Evolutionary conservation across 1,284 basidiomycete genomes (phyloP), one percentile per base, ranked within the genome.

Genomic region (Cryptococcus hybrid): DNA sequence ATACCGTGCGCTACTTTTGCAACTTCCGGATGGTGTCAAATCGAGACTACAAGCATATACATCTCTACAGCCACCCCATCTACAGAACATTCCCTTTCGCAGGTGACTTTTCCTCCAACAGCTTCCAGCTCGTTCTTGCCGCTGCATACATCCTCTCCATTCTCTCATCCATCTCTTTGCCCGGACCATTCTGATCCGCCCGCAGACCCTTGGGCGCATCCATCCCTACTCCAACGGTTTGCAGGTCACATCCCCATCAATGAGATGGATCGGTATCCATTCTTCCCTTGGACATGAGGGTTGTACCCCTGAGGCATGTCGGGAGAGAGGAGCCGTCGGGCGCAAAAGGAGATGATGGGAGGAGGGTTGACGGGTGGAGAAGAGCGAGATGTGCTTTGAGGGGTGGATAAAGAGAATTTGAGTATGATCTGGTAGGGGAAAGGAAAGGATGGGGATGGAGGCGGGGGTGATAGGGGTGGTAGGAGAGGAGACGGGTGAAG

Each of bases 81-180:
- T 53, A 59, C 39, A 56, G 18, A 13, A 36, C 36, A 52, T 49
- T 38, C 1, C 50, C 50, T 12, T 5, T 52, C 7, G 35, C 15
- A 7, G 58, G 60, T 4, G 24, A 34, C 38, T 51, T 64, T 51
- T 37, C 42, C 48, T 65, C 67, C 43, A 69, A 45, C 36, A 56
- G 5, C 3, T 15, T 50, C 52, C 55, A 71, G 51, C 69, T 71
- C 58, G 55, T 43, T 53, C 63, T 67, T 2, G 69, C 69, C 8
- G 54, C 63, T 6, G 11, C 55, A 48, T 69, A 71, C 68, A 69
- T 69, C 56, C 51, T 56, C 55, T 67, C 64, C 51, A 71, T 43
- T 51, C 50, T 56, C 56, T 62, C 45, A 57, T 71, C 69, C 45
- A 44, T 37, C 51, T 63, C 47, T 42, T 58, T 61, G 8, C 69